These are phyloP conservation scores for Phytophthora hybrid DNA, from an alignment of 352 stramenopile species.

Conservation along the genomic window DNA sequence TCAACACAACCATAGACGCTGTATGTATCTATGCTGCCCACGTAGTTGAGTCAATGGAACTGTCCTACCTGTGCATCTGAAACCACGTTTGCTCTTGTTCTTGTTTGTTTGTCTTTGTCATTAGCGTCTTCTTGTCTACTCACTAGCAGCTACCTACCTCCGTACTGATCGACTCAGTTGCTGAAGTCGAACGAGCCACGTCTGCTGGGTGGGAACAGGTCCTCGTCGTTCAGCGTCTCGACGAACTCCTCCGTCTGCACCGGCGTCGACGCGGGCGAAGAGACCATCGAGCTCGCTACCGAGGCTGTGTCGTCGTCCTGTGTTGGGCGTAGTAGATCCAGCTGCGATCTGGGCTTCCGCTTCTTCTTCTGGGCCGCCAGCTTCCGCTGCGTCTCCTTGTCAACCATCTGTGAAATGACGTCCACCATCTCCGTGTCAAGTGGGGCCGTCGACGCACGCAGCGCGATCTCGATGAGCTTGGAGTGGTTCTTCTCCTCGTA, in stretches of 20 bases:
- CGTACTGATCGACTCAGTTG: constrained; percentile 31
- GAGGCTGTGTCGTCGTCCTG: constrained; percentile 38
- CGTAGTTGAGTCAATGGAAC: constrained; percentile 16
- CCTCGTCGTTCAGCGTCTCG: constrained; percentile 54
- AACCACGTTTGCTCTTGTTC: constrained; percentile 9
- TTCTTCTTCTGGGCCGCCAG: constrained; percentile 53
- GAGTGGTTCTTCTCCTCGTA: constrained; percentile 86
- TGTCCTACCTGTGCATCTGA: constrained; percentile 25
- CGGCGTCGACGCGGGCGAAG: constrained; percentile 42
- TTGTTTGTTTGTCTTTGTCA: constrained; percentile 9
- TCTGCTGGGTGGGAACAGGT: constrained; percentile 61
- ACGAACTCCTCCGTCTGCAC: constrained; percentile 47
- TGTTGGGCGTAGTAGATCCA: constrained; percentile 12
- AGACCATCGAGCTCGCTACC: constrained; percentile 30
- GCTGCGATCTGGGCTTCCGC: constrained; percentile 28
- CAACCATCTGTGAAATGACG: constrained; percentile 81
- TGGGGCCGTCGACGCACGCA: constrained; percentile 72
- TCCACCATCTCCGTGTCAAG: constrained; percentile 86
- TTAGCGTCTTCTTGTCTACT: constrained; percentile 18
- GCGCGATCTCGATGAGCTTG: constrained; percentile 80
- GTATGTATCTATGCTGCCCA: constrained; percentile 11
- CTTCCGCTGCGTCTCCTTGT: constrained; percentile 75
- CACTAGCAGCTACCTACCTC: not conserved
- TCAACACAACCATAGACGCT: not conserved
- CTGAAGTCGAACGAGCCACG: constrained; percentile 78